Conservation (phyloP, 2,329 filamentous ascomycete species). For the Fonsecaea pugnacius region DNA sequence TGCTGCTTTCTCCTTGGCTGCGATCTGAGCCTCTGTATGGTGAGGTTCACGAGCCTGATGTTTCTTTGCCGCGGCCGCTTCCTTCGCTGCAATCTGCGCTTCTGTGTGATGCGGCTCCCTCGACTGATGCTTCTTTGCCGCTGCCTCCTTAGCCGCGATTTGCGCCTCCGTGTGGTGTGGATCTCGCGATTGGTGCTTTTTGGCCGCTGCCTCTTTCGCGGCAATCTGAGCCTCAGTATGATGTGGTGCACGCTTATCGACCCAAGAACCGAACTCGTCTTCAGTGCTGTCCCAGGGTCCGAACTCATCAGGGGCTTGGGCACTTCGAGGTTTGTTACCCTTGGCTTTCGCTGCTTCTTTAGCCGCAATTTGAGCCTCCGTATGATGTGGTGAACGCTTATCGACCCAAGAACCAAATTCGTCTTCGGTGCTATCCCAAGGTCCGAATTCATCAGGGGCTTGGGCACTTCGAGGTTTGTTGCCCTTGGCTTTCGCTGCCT, state of each 20-base stretch:
- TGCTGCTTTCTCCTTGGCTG: conserved; percentile 21
- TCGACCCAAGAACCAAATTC: conserved; percentile 24
- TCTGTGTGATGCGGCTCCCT: conserved; percentile 19
- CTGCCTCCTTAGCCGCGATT: conserved; percentile 19
- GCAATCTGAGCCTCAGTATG: conserved; percentile 26
- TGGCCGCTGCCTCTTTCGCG: conserved; percentile 15
- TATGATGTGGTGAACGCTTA: conserved; percentile 23
- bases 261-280: conserved; percentile 24
- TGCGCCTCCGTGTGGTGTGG: conserved; percentile 20
- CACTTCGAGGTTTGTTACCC: neutral
- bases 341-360: conserved; percentile 17
- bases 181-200: conserved; percentile 10
- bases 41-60: conserved; percentile 13
- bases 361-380: conserved; percentile 14
- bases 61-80: conserved; percentile 13
- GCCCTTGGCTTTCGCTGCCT: conserved; percentile 13
- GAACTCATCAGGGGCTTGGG: conserved; percentile 22
- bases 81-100: conserved; percentile 20
- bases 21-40: conserved; percentile 27
- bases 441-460: conserved; percentile 22
- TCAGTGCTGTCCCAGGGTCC: conserved; percentile 21
- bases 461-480: conserved; percentile 1
- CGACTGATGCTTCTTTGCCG: conserved; percentile 7
- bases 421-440: conserved; percentile 21
- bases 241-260: conserved; percentile 21